phyloP scores from a whole-genome alignment of 495 filamentous ascomycete species.

The Trichoderma gamsii region DNA sequence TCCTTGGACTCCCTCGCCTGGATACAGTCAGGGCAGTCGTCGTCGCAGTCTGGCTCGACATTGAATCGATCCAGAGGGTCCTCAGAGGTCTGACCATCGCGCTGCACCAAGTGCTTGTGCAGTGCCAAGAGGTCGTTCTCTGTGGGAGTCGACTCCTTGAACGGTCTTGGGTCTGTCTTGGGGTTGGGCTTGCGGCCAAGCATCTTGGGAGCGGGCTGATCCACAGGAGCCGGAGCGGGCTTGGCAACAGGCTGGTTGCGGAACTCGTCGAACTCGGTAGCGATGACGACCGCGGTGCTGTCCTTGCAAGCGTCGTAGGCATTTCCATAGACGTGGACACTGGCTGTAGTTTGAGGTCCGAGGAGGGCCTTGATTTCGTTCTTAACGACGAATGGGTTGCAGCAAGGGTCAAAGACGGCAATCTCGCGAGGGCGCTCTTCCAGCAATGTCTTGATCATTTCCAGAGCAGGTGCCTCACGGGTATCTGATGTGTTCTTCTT shows the following conservation, averaged over 20 bases:
- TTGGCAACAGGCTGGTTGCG: slow-evolving; percentile 22
- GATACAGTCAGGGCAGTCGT: slow-evolving; percentile 33
- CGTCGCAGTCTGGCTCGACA: slow-evolving; percentile 29
- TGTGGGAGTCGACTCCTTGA: slow-evolving; percentile 18
- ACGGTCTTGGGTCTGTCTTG: slow-evolving; percentile 25
- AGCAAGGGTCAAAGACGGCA: slow-evolving; percentile 70
- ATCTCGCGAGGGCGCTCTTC: slow-evolving; percentile 58
- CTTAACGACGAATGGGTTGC: slow-evolving; percentile 36
- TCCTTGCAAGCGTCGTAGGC: slow-evolving; percentile 48
- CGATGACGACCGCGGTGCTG: slow-evolving; percentile 51
- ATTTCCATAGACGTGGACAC: slow-evolving; percentile 37
- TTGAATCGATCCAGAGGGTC: slow-evolving; percentile 29
- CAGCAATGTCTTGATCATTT: slow-evolving; percentile 58
- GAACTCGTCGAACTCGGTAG: slow-evolving; percentile 64
- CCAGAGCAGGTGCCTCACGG: slow-evolving; percentile 64
- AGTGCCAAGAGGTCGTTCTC: slow-evolving; percentile 33
- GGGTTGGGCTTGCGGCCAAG: slow-evolving; percentile 18
- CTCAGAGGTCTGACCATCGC: slow-evolving; percentile 10
- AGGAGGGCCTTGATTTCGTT: slow-evolving; percentile 39
- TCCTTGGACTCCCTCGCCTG: slow-evolving; percentile 23
- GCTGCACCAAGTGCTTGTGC: slow-evolving; percentile 26
- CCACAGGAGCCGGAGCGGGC: slow-evolving; percentile 12
- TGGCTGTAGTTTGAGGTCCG: slow-evolving; percentile 29
- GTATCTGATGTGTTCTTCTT: slow-evolving; percentile 79
- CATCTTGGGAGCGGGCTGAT: slow-evolving; percentile 9